phyloP scores from a whole-genome alignment of 225 moss, liverwort and hornwort genomes.

The Bryoerythrophyllum caledonicum region DNA sequence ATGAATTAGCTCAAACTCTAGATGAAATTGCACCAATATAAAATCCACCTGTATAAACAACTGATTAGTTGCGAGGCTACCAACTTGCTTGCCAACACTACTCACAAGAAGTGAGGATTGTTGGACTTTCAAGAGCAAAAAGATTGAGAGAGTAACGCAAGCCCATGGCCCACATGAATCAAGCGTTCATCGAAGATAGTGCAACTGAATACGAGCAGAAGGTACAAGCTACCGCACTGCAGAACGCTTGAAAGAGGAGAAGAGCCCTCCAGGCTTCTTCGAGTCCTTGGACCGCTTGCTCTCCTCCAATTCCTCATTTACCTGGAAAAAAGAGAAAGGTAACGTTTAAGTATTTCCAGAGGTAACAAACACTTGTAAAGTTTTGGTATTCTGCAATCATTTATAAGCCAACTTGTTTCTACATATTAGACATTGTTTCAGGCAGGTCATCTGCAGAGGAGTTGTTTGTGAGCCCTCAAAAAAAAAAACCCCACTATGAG shows the following conservation, averaged over 20 bases:
- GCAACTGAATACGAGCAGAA: no score
- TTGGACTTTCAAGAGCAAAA: neutral
- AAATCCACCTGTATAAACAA: neutral
- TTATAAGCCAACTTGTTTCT: no score
- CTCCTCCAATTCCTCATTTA: slow-evolving; percentile 45
- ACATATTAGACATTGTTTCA: no score
- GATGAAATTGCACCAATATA: slow-evolving; percentile 3
- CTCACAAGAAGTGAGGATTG: slow-evolving; percentile 6
- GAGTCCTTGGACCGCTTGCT: slow-evolving; percentile 34
- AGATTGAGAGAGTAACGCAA: no score
- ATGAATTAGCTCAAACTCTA: slow-evolving; percentile 10
- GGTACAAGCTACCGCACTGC: slow-evolving; percentile 23
- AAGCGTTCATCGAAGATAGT: no score
- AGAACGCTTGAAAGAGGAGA: slow-evolving; percentile 52
- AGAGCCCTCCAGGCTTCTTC: slow-evolving; percentile 43
- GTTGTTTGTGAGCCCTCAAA: no score
- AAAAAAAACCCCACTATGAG: no score
- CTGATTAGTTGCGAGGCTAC: slow-evolving; percentile 7
- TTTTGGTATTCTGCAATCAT: no score
- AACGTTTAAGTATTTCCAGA: neutral
- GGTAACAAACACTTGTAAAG: no score
- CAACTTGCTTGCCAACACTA: slow-evolving; percentile 4
- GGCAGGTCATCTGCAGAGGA: no score
- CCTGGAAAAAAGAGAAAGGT: slow-evolving; percentile 20
- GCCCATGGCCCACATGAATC: no score